A percentile compares a stretch with the other conserved stretches of the same genome.
Conservation (phyloP, 1,284 basidiomycete species). For the Grifola frondosa region DNA sequence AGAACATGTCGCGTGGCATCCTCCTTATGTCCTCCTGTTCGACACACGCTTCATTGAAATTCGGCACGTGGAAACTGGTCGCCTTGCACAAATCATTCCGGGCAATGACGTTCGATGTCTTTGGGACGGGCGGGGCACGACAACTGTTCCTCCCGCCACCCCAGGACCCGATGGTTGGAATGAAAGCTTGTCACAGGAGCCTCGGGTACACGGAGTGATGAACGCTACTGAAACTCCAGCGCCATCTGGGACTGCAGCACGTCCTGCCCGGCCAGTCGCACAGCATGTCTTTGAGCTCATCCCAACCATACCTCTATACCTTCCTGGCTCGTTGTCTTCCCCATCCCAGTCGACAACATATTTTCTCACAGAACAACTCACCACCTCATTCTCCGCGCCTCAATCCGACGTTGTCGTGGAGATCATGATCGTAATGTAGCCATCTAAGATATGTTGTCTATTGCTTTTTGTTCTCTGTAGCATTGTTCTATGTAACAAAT, state of each 20-base stretch:
- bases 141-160: constrained; percentile 37
- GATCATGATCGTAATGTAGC: constrained; percentile 18
- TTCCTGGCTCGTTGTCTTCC: constrained; percentile 61
- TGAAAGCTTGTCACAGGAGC: constrained; percentile 59
- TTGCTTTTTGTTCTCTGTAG: too few relatives aligned
- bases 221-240: constrained; percentile 49
- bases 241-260: constrained; percentile 33
- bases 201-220: constrained; percentile 76
- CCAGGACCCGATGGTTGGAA: constrained; percentile 43
- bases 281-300: constrained; percentile 83
- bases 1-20: constrained; percentile 84
- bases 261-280: constrained; percentile 43
- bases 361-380: constrained; percentile 56
- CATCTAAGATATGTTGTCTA: neutral
- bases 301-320: constrained; percentile 71
- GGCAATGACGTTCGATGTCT: constrained; percentile 82
- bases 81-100: constrained; percentile 86
- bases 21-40: constrained; percentile 89
- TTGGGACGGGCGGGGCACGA: constrained; percentile 77
- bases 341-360: constrained; percentile 61
- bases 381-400: constrained; percentile 54
- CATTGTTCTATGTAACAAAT: too few relatives aligned
- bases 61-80: constrained; percentile 81
- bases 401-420: constrained; percentile 34
- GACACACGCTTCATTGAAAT: constrained; percentile 93